Evolutionary conservation across 495 filamentous ascomycete species (phyloP), one percentile per base, ranked within the genome.

Genomic region (Glarea lozoyensis): DNA sequence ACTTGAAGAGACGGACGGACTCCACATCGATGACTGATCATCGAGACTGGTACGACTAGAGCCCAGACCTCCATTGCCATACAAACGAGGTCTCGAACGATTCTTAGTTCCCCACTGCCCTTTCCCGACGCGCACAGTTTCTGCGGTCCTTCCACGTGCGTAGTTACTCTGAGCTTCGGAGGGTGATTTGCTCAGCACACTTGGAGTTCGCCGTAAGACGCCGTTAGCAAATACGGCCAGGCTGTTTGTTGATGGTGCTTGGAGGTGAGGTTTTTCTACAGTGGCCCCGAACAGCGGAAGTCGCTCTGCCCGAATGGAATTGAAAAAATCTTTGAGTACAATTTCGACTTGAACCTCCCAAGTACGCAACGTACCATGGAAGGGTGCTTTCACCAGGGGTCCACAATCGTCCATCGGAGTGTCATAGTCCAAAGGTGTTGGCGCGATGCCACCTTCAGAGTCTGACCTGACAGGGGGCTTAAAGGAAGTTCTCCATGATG

Each of bases 21-120:
- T 96, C 84, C 86, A 97, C 19, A 94, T 69, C 2, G 88, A 94
- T 30, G 79, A 85, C 40, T 81, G 78, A 51, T 97, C 92, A 44
- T 99, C 92, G 35, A 97, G 71, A 60, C 87, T 94, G 5, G 90
- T 95, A 15, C 90, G 73, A 54, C 89, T 96, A 2, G 92, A 95
- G n/a, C 81, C 86, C 48, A 93, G 71, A 19, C 82, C 83, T 3
- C 84, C 92, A 27, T 72, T 60, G 32, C 84, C 82, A 50, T 89
- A 88, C 7, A 94, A 62, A 34, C 84, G 72, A 22, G 83, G 82
- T 17, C 90, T 75, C 3, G 88, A 93, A 31, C 90, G 79, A 50
- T 84, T 88, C 62, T 95, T 95, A 32, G 79, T 78, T 9, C 70
- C 72, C 85, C 87, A 97, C 41, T 86, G 72, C 5, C 74, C 76